phyloP scores from a whole-genome alignment of 2,329 filamentous ascomycete genomes.

The Aotearoamyces nothofagi region DNA sequence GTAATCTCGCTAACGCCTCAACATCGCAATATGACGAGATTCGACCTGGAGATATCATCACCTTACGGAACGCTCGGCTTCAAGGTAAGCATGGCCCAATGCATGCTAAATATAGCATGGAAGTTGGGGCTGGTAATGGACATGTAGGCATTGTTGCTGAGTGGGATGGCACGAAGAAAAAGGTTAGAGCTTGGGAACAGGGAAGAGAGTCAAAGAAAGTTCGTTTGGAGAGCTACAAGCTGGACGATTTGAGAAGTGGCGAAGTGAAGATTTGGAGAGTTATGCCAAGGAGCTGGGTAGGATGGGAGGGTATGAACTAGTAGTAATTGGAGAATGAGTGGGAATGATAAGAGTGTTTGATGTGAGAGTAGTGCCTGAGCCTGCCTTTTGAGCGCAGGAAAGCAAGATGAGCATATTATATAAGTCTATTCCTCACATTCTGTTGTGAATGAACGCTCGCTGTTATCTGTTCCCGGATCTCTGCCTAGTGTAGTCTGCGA shows the following conservation, averaged over 20 bases:
- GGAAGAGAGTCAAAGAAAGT: slow-evolving; percentile 87
- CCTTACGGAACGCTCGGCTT: slow-evolving; percentile 83
- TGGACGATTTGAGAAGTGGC: slow-evolving; percentile 81
- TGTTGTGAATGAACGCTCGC: too few species aligned
- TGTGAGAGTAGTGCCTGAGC: too few species aligned
- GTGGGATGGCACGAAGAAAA: slow-evolving; percentile 98
- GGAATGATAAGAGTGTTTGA: too few species aligned
- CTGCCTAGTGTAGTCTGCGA: too few species aligned
- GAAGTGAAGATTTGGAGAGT: slow-evolving; percentile 97
- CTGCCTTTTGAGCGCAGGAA: too few species aligned
- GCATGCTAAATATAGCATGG: slow-evolving; percentile 82
- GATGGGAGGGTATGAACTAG: slow-evolving; percentile 58
- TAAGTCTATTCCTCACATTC: too few species aligned
- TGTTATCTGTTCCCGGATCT: too few species aligned
- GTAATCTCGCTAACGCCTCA: slow-evolving; percentile 87
- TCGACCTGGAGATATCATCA: slow-evolving; percentile 80
- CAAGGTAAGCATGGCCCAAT: slow-evolving; percentile 90
- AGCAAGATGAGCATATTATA: too few species aligned
- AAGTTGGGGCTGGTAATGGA: slow-evolving; percentile 71
- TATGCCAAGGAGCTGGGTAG: slow-evolving; percentile 83
- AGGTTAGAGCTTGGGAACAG: slow-evolving; percentile 90
- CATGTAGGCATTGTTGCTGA: slow-evolving; percentile 88
- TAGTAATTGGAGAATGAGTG: slow-evolving; percentile 2
- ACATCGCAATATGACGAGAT: slow-evolving; percentile 89
- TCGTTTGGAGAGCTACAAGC: slow-evolving; percentile 83